Base-by-base conservation (phyloP, 192 early-diverging fungal species). In the Phycomyces blakesleeanus region DNA sequence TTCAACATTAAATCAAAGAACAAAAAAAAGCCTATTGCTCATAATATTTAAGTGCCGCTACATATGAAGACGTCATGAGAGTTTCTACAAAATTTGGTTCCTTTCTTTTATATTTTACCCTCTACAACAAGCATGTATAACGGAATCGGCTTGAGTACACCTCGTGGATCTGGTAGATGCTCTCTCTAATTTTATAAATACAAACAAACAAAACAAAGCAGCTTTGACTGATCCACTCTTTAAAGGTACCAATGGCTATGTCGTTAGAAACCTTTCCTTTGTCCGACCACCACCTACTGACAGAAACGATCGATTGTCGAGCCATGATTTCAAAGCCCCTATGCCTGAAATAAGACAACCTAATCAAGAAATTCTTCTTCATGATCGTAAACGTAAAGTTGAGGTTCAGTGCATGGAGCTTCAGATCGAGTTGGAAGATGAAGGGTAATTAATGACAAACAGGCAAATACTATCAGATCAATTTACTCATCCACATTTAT, bases 211-310 rank as follows among this genome's bases (percentile, higher is more conserved):
- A 22, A 26, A 39, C 55, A 52, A 47, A 1, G 18, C 11, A 16
- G 9, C 8, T n/a, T 22, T 25, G 0, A 15, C 9, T 59, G 24
- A 55, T 25, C 26, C n/a, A 22, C 16, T 6, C 2, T 22, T 18
- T 71, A 34, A 34, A 72, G 70, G 97, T 38, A 98, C 97, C 8
- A 98, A 97, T 69, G 97, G 97, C 55, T 95, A 94, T 73, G 91
- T 98, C 7, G 91, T 94, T 44, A 88, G 91, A 29, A 98, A 95
- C 77, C 75, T 90, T 53, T 92, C 94, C 12, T 70, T 78, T 24
- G 73, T 97, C 37, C 78, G 81, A 59, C 71, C 84, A 5, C 74
- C 78, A n/a, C 75, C 67, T 15, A 72, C 67, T 11, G 78, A 80
- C 18, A 81, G 81, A 39, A 72, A 71, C 39, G 72, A 69, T 54